A percentile compares a stretch with the other conserved stretches of the same genome.
phyloP scores from a whole-genome alignment of 495 filamentous ascomycete species.

The Daldinia concentrica region DNA sequence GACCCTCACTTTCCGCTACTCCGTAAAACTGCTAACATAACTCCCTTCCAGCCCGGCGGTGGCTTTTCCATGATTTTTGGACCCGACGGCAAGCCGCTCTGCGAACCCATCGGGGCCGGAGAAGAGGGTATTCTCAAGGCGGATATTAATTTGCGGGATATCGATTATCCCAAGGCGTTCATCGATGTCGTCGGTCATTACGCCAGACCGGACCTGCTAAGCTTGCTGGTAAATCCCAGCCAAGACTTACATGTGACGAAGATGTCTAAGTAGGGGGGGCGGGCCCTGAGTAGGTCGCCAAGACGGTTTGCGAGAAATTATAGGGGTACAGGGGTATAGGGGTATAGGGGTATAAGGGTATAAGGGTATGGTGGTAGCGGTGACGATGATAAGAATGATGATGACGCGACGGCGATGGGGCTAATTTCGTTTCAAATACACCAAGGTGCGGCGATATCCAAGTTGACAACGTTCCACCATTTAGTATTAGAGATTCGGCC shows the following conservation, averaged over 20 bases:
- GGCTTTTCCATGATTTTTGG: conserved; percentile 63
- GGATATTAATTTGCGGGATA: conserved; percentile 56
- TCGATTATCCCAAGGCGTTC: conserved; percentile 53
- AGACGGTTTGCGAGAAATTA: background rate
- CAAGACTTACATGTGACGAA: conserved; percentile 45
- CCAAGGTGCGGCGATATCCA: conserved; percentile 47
- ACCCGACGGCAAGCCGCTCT: conserved; percentile 61
- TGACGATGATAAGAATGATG: background rate
- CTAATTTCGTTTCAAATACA: conserved; percentile 48
- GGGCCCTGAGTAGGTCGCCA: background rate
- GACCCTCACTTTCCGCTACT: conserved; percentile 1
- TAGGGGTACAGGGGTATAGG: background rate
- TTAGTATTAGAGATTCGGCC: conserved; percentile 39
- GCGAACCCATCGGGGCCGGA: conserved; percentile 46
- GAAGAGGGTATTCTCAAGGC: conserved; percentile 58
- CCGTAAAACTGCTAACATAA: conserved; percentile 32
- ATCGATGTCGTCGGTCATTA: conserved; percentile 63
- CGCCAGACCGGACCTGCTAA: conserved; percentile 64
- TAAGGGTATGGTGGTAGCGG: background rate
- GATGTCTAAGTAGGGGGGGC: conserved; percentile 41
- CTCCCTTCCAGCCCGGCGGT: conserved; percentile 53
- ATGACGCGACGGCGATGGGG: conserved; percentile 1
- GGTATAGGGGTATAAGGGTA: background rate
- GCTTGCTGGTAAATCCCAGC: conserved; percentile 56
- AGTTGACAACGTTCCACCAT: conserved; percentile 49